phyloP scores from a whole-genome alignment of 345 rosid genomes.

The Eucalyptus marginata region DNA sequence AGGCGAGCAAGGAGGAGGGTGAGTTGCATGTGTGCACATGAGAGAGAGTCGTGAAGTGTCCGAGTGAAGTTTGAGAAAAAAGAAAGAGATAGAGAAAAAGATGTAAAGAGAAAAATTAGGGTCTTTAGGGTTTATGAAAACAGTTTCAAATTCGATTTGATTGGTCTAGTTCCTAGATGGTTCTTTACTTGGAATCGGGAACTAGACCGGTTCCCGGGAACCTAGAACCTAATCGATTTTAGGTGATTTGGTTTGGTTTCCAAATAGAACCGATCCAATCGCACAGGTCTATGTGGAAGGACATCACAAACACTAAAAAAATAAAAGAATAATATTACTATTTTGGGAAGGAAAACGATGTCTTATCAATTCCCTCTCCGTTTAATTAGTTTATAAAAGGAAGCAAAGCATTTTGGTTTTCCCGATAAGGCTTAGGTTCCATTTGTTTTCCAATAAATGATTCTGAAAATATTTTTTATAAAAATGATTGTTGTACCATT shows the following conservation, averaged over 20 bases:
- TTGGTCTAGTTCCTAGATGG: not conserved
- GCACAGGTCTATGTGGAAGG: not conserved
- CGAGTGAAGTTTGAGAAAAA: not conserved
- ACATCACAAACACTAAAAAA: not conserved
- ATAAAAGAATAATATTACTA: no score
- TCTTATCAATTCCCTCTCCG: not conserved
- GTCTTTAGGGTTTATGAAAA: not conserved
- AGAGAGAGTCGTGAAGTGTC: no score
- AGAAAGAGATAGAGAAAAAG: no score
- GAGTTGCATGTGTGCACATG: not conserved
- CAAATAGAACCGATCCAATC: no score
- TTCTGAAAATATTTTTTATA: no score
- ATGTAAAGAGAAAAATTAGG: not conserved
- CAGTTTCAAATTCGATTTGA: not conserved
- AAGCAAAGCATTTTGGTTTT: not conserved
- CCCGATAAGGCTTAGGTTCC: not conserved
- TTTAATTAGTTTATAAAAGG: not conserved
- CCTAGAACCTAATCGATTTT: not conserved
- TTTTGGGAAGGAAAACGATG: not conserved
- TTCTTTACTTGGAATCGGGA: not conserved
- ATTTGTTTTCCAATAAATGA: no score
- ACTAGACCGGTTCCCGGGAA: rapidly evolving
- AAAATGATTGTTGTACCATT: not conserved
- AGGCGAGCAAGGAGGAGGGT: not conserved
- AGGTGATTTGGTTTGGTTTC: not conserved